Evolutionary conservation across 345 rosid genomes (phyloP).

Genomic region (Citrus medica): DNA sequence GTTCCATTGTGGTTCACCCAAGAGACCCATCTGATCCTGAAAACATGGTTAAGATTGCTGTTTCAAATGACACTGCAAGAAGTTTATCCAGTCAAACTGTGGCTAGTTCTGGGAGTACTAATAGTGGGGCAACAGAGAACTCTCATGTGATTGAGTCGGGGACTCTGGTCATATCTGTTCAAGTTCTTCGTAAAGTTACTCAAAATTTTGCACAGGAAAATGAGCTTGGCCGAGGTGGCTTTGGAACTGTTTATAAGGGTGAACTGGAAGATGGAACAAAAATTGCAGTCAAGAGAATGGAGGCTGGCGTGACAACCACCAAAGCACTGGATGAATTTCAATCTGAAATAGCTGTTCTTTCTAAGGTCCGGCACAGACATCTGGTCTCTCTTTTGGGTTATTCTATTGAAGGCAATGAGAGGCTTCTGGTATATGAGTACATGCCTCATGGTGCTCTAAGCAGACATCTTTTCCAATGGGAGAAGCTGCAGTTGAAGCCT

Average conservation of each 20-base stretch:
- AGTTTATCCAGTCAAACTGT: slow-evolving; percentile 30
- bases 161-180: slow-evolving; percentile 37
- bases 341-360: slow-evolving; percentile 43
- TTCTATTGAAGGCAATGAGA: slow-evolving; percentile 40
- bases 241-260: slow-evolving; percentile 54
- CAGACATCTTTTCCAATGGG: slow-evolving; percentile 48
- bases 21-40: slow-evolving; percentile 33
- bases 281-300: slow-evolving; percentile 58
- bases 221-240: slow-evolving; percentile 49
- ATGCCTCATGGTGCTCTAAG: slow-evolving; percentile 55
- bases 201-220: slow-evolving; percentile 35
- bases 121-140: slow-evolving; percentile 31
- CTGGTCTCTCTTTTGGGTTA: slow-evolving; percentile 47
- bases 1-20: slow-evolving; percentile 37
- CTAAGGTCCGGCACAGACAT: slow-evolving; percentile 49
- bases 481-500: slow-evolving; percentile 30
- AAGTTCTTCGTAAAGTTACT: slow-evolving; percentile 50
- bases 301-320: slow-evolving; percentile 29
- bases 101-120: slow-evolving; percentile 28
- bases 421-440: slow-evolving; percentile 52
- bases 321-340: slow-evolving; percentile 46
- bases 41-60: slow-evolving; percentile 27
- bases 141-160: slow-evolving; percentile 35
- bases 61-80: slow-evolving; percentile 19
- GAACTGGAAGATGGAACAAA: slow-evolving; percentile 51